Conservation (phyloP, 78 protist genomes). For the Planoprotostelium fungivorum region DNA sequence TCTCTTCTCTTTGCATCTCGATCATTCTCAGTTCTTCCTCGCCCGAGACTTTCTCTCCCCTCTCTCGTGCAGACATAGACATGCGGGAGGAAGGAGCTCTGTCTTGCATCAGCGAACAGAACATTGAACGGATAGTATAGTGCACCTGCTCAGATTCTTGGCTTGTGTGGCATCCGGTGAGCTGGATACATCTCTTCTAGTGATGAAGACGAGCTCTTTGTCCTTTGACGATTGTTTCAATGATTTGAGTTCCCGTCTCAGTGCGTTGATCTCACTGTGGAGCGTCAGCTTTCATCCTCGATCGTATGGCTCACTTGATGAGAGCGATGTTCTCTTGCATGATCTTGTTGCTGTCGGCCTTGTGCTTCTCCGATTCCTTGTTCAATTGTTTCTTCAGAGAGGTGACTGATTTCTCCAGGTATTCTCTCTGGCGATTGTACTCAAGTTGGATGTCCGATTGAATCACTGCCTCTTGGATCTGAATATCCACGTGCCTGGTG, state of each 20-base stretch:
- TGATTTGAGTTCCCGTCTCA: conserved; percentile 1
- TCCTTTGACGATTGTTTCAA: not conserved
- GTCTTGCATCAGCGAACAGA: not conserved
- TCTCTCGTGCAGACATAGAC: not conserved
- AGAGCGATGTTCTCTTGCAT: conserved; percentile 70
- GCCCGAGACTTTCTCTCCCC: not conserved
- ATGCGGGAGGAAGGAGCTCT: not conserved
- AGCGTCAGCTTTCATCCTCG: not conserved
- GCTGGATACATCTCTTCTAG: not conserved
- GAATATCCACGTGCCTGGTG: not conserved
- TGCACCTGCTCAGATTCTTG: not conserved
- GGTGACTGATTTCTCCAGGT: conserved; percentile 55
- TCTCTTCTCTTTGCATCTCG: conserved; percentile 7
- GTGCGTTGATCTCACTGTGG: not conserved
- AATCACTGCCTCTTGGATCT: not conserved
- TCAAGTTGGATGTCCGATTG: conserved; percentile 45
- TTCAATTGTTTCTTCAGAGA: conserved; percentile 43
- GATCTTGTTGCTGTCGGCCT: conserved; percentile 29
- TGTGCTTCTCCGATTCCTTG: conserved; percentile 45
- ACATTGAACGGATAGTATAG: too few species aligned
- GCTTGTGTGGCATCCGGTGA: not conserved
- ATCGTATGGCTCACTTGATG: not conserved
- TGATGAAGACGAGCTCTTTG: not conserved
- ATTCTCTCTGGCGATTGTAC: conserved; percentile 57
- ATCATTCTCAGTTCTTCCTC: not conserved